These are phyloP conservation scores for Davidsoniella neocaledoniae DNA, from an alignment of 2,329 filamentous ascomycete species.

Conservation along the genomic window DNA sequence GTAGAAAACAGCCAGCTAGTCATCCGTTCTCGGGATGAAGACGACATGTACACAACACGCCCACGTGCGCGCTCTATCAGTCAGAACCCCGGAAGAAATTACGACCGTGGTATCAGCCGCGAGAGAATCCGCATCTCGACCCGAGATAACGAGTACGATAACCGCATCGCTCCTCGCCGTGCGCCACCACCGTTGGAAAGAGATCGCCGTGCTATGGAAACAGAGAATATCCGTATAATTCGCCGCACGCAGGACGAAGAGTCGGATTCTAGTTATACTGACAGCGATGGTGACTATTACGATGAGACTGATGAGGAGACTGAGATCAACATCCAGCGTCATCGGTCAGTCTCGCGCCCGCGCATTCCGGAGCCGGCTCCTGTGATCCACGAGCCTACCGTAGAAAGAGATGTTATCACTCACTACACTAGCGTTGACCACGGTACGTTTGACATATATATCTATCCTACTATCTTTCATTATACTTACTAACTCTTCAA, in stretches of 20 bases:
- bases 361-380: slow-evolving; percentile 26
- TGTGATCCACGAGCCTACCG: slow-evolving; percentile 57
- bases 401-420: slow-evolving; percentile 78
- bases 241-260: not conserved
- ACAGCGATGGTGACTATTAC: not conserved
- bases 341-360: not conserved
- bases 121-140: not conserved
- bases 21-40: not conserved
- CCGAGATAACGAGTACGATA: not conserved
- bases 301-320: not conserved
- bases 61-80: not conserved
- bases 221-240: not conserved
- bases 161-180: not conserved
- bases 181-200: not conserved
- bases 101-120: not conserved
- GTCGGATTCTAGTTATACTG: not conserved
- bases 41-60: not conserved
- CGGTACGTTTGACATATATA: slow-evolving; percentile 34
- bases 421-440: slow-evolving; percentile 80
- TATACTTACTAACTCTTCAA: not conserved
- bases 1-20: not conserved
- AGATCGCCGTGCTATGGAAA: not conserved
- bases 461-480: not conserved
- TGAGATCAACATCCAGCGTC: not conserved
- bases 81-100: not conserved